A percentile compares a stretch with the other conserved stretches of the same genome.
phyloP scores from a whole-genome alignment of 1,284 basidiomycete genomes.

The Kwoniella shivajii region DNA sequence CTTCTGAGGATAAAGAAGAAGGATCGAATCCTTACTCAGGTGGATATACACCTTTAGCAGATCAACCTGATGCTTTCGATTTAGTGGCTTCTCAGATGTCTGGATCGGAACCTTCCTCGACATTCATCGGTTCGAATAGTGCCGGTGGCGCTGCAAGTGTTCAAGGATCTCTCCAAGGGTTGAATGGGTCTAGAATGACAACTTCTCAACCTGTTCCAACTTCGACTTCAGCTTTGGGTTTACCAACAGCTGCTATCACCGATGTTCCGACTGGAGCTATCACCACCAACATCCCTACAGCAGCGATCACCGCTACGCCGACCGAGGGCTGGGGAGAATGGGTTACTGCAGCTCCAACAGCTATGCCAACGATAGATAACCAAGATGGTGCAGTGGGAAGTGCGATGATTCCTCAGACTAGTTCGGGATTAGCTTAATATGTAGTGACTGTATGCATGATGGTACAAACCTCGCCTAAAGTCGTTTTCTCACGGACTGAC shows the following conservation, averaged over 20 bases:
- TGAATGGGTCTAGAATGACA: slow-evolving; percentile 3
- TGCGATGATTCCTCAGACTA: slow-evolving; percentile 15
- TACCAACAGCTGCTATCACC: neutral
- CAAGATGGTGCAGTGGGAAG: slow-evolving; percentile 12
- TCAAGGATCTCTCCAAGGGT: neutral
- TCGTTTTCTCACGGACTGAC: neutral
- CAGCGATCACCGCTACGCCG: slow-evolving; percentile 1
- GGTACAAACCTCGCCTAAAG: neutral
- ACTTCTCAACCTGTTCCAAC: neutral
- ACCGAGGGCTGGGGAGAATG: slow-evolving; percentile 7
- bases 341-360: slow-evolving; percentile 3
- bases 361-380: slow-evolving; percentile 2
- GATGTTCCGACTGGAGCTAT: no score
- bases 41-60: neutral
- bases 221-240: neutral
- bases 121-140: neutral
- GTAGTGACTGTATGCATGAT: neutral
- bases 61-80: slow-evolving; percentile 9
- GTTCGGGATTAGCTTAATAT: slow-evolving; percentile 13
- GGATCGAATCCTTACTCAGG: slow-evolving; percentile 2
- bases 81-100: slow-evolving; percentile 4
- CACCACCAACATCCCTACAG: no score
- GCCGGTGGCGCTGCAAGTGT: neutral
- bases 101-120: slow-evolving; percentile 1
- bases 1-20: neutral